Conservation (phyloP, 73 alveolate genomes). For the Stentor roeselii region DNA sequence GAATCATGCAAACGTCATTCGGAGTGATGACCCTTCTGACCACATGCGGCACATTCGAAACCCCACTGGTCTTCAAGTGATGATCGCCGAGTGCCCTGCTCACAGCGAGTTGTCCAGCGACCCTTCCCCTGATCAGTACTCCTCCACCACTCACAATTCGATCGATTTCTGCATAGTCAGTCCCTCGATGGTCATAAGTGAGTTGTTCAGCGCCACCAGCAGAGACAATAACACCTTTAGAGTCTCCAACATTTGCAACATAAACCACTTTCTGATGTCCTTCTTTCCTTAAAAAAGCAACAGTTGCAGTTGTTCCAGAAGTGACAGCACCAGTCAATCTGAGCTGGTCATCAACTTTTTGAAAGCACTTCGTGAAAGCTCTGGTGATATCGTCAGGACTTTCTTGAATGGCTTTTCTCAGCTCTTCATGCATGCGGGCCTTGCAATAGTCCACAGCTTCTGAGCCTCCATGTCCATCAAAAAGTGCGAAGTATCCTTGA, state of each 20-base stretch:
- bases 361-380: too few relatives aligned
- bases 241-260: conserved; percentile 63
- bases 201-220: conserved; percentile 10
- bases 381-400: too few relatives aligned
- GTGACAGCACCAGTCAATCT: too few relatives aligned
- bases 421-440: conserved; percentile 36
- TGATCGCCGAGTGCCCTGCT: conserved; percentile 39
- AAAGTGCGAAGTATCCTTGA: conserved; percentile 57
- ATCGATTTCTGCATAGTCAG: conserved; percentile 36
- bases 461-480: conserved; percentile 85
- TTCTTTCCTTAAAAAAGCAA: conserved; percentile 33
- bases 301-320: conserved; percentile 48
- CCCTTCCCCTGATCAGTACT: conserved; percentile 40
- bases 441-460: conserved; percentile 56
- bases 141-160: conserved; percentile 43
- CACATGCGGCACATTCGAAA: conserved; percentile 39
- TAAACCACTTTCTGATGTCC: conserved; percentile 23
- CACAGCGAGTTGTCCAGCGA: conserved; percentile 42
- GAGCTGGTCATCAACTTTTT: too few relatives aligned
- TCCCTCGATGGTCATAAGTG: conserved; percentile 46
- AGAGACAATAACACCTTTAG: conserved; percentile 36
- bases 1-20: conserved; percentile 42
- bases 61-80: conserved; percentile 46
- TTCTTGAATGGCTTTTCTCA: too few relatives aligned
- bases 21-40: conserved; percentile 33